Base-by-base conservation (phyloP, 805 yeast species). In the Lipomyces starkeyi region DNA sequence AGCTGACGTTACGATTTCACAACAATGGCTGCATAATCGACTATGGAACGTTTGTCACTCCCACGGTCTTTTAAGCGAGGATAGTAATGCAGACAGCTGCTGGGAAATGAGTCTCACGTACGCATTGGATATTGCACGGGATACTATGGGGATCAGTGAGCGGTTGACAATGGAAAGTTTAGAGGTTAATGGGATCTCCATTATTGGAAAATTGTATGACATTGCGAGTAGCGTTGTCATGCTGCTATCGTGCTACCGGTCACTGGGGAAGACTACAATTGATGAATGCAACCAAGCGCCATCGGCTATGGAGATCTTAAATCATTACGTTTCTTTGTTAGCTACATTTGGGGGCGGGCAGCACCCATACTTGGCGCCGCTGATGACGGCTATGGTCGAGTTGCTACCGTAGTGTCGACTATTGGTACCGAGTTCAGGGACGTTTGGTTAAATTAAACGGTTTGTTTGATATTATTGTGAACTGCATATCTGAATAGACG, bases 21-120 rank as follows among this genome's bases (percentile, higher is more conserved):
- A 64, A 27, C 58, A 55, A 34, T 64, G 67, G 67, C 65, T 64
- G 27, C 67, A 29, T n/a, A 61, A 29, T 37, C 53, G 67, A 14
- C 60, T 64, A 5, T 64, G 67, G 67, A 7, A 53, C 22, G 34
- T 61, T n/a, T 64, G 67, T 32, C 37, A 35, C 14, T 2, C 22
- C 37, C 67, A 64, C 52, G 37, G 34, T 3, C 60, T 64, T 14
- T 9, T 61, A 17, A 14, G 13, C 35, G 17, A 2, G 27, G 9
- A 13, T 2, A 22, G 32, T 2, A 14, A 14, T n/a, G 22, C 20
- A 29, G n/a, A 14, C 2, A 20, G 35, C 25, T 37, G 3, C 7
- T 7, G 25, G 22, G 66, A 59, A 22, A 29, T 64, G 60, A n/a
- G 43, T 3, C 8, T 54, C 11, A 47, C 17, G 32, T 61, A 64